Base-by-base conservation (phyloP, 2,329 filamentous ascomycete species). In the Trichoderma oligosporum region DNA sequence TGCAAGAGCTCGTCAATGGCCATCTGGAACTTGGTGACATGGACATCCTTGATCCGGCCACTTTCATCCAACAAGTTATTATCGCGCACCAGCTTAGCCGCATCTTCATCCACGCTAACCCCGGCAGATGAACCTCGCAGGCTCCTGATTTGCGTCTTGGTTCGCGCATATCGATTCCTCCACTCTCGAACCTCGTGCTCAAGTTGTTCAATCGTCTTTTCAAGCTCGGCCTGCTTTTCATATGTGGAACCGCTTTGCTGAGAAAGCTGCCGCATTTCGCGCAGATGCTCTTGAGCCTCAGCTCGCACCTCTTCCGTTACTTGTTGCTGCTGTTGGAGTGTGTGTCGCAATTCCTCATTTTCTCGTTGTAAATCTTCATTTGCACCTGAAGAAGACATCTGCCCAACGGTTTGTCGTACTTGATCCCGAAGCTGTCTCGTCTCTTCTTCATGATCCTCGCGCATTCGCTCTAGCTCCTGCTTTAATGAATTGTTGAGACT, bases 21-120 rank as follows among this genome's bases (percentile, higher is more conserved):
- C 60, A 97, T 87, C 71, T 99, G 94, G 76, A 96, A 97, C 67
- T 90, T 92, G 49, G 93, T 97, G 63, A 99, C 85, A 69, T 97
- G 89, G 11, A 97, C 82, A 71, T 97, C 94, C 73, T 89, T 92
- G 65, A 99, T 85, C 20, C 94, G 71, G 5, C 94, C 94, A 59
- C 85, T 82, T 11, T 86, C 82, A 35, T 87, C 81, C 20, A 83
- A 81, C 62, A 94, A 86, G 24, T 80, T 83, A 66, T 82, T 82
- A 52, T 89, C 85, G 49, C 82, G 82, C 38, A 85, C 73, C 61
- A 85, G 82, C 62, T 81, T 83, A 48, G 82, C 83, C n/a, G 86
- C 85, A 63, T 93, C 86, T 60, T 87, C 82, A 7, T 87, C 84
- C 14, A 86, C 75, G 7, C 81, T 76, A 41, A 95, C 76, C 11